Base-by-base conservation (phyloP, 2,329 filamentous ascomycete genomes). In the Ustilaginoidea virens region DNA sequence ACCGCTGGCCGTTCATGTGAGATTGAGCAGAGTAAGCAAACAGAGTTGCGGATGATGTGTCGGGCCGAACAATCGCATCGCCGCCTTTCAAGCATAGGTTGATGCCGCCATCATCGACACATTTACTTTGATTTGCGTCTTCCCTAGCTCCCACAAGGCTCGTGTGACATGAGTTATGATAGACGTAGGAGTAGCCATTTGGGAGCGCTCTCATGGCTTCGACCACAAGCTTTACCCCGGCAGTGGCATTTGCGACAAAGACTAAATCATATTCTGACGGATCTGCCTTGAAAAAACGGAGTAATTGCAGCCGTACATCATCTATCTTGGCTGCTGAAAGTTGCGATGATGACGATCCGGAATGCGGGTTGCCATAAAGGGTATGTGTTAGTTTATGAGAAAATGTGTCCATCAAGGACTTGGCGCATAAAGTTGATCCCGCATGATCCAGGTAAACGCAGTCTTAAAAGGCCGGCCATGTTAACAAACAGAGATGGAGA, bases 1-100 rank as follows among this genome's bases (percentile, higher is more conserved):
- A 63, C 30, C 81, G 71, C 14, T 66, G 68, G 3, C 87, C 87
- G 38, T 87, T 79, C 78, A 94, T 80, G 46, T 94, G 93, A 18
- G 86, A 94, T 48, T 96, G 87, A 2, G 77, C 86, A 6, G 87
- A 80, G 47, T 83, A 94, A 17, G 82, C 80, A 48, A 96, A 82
- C 1, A 69, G 38, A 10, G 55, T 48, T 16, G 52, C 43, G n/a
- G 44, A 36, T 9, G 17, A 21, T 7, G 17, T 8, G 12, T 15
- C 12, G 37, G 27, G 24, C 36, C 45, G 30, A n/a, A 28, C 17
- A 38, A 59, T 42, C 14, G 49, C 41, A 18, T 40, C 34, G 7
- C 42, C 34, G 15, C 60, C 53, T 5, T 51, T 46, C 6, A 86
- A 54, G 79, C 81, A 92, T 2, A 49, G 41, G 11, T 73, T 57